Base-by-base conservation (phyloP, 1,139 yeast species). In the Candida tropicalis region DNA sequence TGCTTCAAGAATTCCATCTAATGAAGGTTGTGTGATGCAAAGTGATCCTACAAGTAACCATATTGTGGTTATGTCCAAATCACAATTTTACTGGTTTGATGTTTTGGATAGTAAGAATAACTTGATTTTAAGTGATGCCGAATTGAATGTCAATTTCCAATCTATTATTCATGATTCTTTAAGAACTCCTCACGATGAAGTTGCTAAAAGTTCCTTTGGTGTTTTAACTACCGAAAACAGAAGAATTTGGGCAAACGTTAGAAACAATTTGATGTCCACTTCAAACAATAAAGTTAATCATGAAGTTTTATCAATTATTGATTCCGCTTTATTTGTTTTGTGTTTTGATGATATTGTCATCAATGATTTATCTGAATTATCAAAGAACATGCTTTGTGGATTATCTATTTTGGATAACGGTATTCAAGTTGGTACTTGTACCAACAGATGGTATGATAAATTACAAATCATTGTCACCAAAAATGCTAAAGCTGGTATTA, bases 391-490 rank as follows among this genome's bases (percentile, higher is more conserved):
- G 86, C 77, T 89, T 39, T 89, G 97, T 62, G 97, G 97, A 3
- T 77, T 85, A 47, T 82, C 89, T n/a, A 79, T 77, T 28, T 68
- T 87, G 32, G 88, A 84, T 50, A 80, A 86, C 55, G 97, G 96
- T 56, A 82, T 88, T 40, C 97, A 90, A 66, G 85, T 86, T 28
- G 97, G 97, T 49, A 89, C 97, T 9, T 89, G 97, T 66, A 87
- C 96, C 31, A 90, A 90, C 64, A 75, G 97, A 61, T 90, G 97
- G 97, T 90, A 89, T 61, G 97, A 90, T 65, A 90, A 90, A 66
- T 69, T 90, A 51, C 97, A 90, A 64, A 76, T 90, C 52, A 90
- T 90, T 45, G 82, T 90, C 41, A 88, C 97, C n/a, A 82, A 83
- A 60, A 88, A 89, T 62, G 96, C 96, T 29, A 87, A 87, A 62